A percentile compares a stretch with the other conserved stretches of the same genome.
Conservation (phyloP, 2,329 filamentous ascomycete species). For the Didymella exigua region DNA sequence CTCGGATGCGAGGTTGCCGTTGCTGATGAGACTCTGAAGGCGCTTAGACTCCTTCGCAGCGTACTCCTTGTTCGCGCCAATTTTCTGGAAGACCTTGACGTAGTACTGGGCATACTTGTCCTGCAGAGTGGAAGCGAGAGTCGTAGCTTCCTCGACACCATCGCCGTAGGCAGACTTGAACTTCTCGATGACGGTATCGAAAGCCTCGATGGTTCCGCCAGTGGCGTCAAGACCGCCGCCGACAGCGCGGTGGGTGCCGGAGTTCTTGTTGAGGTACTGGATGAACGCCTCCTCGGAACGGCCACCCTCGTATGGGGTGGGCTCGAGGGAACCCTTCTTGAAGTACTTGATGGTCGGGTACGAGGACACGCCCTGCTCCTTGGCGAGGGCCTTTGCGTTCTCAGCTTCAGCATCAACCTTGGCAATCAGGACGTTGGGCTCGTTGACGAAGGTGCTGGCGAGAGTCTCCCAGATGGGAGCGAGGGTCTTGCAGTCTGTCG, state of each 20-base stretch:
- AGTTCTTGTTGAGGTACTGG: slow-evolving; percentile 83
- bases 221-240: slow-evolving; percentile 79
- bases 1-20: slow-evolving; percentile 81
- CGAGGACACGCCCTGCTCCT: slow-evolving; percentile 76
- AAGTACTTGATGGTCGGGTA: slow-evolving; percentile 99
- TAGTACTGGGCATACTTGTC: slow-evolving; percentile 94
- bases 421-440: slow-evolving; percentile 81
- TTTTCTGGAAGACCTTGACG: slow-evolving; percentile 85
- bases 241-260: slow-evolving; percentile 80
- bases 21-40: slow-evolving; percentile 78
- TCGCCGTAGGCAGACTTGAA: slow-evolving; percentile 67
- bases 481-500: slow-evolving; percentile 90
- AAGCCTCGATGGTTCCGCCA: slow-evolving; percentile 80
- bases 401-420: slow-evolving; percentile 94
- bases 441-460: slow-evolving; percentile 78
- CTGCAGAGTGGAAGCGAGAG: slow-evolving; percentile 69
- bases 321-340: slow-evolving; percentile 77
- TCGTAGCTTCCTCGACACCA: slow-evolving; percentile 72
- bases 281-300: slow-evolving; percentile 79
- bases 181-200: slow-evolving; percentile 78
- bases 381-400: slow-evolving; percentile 78
- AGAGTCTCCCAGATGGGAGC: slow-evolving; percentile 89
- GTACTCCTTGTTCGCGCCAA: slow-evolving; percentile 76
- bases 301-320: slow-evolving; percentile 73
- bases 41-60: slow-evolving; percentile 84